phyloP scores from a whole-genome alignment of 2,329 filamentous ascomycete genomes.

The Sporothrix globosa region DNA sequence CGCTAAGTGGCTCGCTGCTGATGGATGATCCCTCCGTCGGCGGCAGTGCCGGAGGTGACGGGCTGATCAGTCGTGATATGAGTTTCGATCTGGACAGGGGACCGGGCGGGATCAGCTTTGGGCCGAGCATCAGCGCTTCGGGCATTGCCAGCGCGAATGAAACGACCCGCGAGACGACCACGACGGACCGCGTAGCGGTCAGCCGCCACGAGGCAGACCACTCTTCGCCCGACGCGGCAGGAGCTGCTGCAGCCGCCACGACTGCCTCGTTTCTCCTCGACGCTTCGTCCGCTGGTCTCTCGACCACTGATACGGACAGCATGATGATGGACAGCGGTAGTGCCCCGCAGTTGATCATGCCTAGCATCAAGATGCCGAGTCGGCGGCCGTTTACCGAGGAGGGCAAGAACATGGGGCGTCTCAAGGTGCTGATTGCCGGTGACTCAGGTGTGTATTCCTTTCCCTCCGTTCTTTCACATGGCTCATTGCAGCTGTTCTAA shows the following conservation, averaged over 20 bases:
- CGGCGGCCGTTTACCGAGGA: slow-evolving; percentile 86
- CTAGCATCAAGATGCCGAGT: slow-evolving; percentile 87
- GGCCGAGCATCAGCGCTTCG: slow-evolving; percentile 14
- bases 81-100: slow-evolving; percentile 26
- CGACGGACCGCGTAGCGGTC: background rate
- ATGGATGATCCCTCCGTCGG: slow-evolving; percentile 45
- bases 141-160: background rate
- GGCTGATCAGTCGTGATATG: slow-evolving; percentile 22
- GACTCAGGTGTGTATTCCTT: slow-evolving; percentile 63
- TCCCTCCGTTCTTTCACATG: background rate
- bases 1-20: slow-evolving; percentile 53
- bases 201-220: background rate
- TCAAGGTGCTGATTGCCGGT: slow-evolving; percentile 88
- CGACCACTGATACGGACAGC: slow-evolving; percentile 22
- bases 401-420: slow-evolving; percentile 78
- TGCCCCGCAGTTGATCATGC: slow-evolving; percentile 91
- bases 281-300: slow-evolving; percentile 11
- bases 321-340: slow-evolving; percentile 54
- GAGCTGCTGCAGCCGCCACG: background rate
- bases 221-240: background rate
- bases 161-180: background rate
- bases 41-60: slow-evolving; percentile 43
- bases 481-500: slow-evolving; percentile 21
- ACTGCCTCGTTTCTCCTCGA: slow-evolving; percentile 3
- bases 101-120: background rate